Evolutionary conservation across 2,329 filamentous ascomycete genomes (phyloP), one percentile per base, ranked within the genome.

Genomic region (Tolypocladium ophioglossoides): DNA sequence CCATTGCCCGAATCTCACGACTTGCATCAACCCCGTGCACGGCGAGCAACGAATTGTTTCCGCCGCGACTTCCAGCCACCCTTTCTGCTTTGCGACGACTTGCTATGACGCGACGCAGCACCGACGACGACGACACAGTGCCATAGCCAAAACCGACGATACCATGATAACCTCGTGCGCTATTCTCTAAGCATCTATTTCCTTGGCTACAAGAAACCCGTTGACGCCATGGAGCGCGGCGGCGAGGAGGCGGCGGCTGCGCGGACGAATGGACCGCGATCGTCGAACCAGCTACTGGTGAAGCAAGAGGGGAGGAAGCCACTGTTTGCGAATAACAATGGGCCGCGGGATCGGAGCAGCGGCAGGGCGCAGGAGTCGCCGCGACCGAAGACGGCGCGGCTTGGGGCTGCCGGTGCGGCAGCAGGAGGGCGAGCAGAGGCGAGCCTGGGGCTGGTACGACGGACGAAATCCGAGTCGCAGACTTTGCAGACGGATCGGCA

Each of bases 251-350:
- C 41, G 4, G 24, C 41, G 9, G 16, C 44, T n/a, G 27, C 44
- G 27, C 44, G 16, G 9, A 32, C 20, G 44, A 20, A 32, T 16
- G 27, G 16, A 4, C 16, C 1, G 16, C 44, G 34, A 22, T n/a
- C 44, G 9, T 32, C 51, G 34, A 40, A 59, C 18, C 59, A 64
- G 38, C 64, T 74, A 11, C 58, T 68, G 9, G 71, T 75, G 52
- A 71, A 68, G 59, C 66, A 71, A 51, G 67, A 69, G 7, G 71
- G 69, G n/a, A 66, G 72, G 39, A 72, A 68, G 60, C 71, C 71
- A 50, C 59, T 76, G 16, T 76, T 76, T 54, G 52, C 61, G 35
- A 60, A 55, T 51, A 62, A 55, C 56, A 62, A 56, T 54, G 55
- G 59, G 18, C 49, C 60, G 57, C 54, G 61, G 37, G 60, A 58